Evolutionary conservation across 495 filamentous ascomycete genomes (phyloP), one percentile per base, ranked within the genome.

Genomic region (Margaritispora aquatica): DNA sequence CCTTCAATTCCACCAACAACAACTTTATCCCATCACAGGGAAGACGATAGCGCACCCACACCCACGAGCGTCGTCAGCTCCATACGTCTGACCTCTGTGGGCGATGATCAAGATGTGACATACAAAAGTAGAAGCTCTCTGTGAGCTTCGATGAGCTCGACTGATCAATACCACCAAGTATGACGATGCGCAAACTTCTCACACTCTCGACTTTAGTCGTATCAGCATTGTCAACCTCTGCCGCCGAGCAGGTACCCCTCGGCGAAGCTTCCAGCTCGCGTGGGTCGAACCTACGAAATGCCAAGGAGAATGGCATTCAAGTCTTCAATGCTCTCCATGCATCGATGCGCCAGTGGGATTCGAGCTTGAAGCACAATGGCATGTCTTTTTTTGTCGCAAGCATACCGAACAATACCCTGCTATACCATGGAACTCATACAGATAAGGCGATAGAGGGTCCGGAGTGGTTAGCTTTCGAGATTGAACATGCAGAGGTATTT

Each of bases 381-480:
- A 82, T 87, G 73, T 86, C 84, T 0, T 73, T 85, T 65, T 86
- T 85, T 65, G 71, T 82, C 0, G 85, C 74, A 2, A 75, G 72
- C 0, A 76, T 89, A 1, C 83, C 86, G 0, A 72, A 68, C 1
- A 81, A 80, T 15, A 83, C 81, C 0, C 72, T 79, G n/a, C 68
- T 89, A 1, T 85, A 88, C 65, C 86, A 89, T 64, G 86, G 86
- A 13, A 78, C 74, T 5, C 55, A 60, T 13, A 65, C 31, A 1
- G 50, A 64, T 0, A 66, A 71, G 10, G 69, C 74, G 0, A 73
- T 85, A 0, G 71, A 70, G 5, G 78, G 75, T 0, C 77, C 76
- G 0, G 84, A 89, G 61, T 89, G 86, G 85, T 73, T 89, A 0
- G 85, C 86, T 0, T 88, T 88, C 62, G 86, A 88, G 63, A 81